These are phyloP conservation scores for Batkoa obscura DNA, from an alignment of 371 early-diverging fungal genomes.

Conservation along the genomic window DNA sequence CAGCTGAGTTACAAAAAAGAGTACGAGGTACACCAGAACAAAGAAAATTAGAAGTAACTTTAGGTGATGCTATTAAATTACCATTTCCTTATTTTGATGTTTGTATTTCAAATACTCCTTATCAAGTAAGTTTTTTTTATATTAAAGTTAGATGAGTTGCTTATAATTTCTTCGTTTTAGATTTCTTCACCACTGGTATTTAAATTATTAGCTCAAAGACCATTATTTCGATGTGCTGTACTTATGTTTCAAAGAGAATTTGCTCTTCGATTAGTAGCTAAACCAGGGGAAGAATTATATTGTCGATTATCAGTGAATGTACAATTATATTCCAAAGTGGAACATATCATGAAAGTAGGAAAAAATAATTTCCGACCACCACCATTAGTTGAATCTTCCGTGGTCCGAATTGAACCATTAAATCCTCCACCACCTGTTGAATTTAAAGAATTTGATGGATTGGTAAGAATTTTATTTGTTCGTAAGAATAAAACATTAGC, in stretches of 20 bases:
- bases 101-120: conserved; percentile 99
- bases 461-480: conserved; percentile 86
- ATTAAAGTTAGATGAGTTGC: background rate
- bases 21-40: conserved; percentile 81
- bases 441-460: conserved; percentile 94
- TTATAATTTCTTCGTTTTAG: conserved; percentile 9
- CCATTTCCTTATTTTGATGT: conserved; percentile 98
- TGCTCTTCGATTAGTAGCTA: conserved; percentile 91
- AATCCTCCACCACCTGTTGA: conserved; percentile 89
- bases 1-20: conserved; percentile 94
- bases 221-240: conserved; percentile 74
- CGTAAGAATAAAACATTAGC: conserved; percentile 94
- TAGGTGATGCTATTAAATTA: conserved; percentile 95
- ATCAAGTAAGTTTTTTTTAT: conserved; percentile 43
- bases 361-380: conserved; percentile 98
- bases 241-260: conserved; percentile 99
- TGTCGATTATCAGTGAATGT: conserved; percentile 93
- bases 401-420: conserved; percentile 88
- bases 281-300: conserved; percentile 86
- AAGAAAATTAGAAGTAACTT: conserved; percentile 82
- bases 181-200: conserved; percentile 93
- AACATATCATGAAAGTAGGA: conserved; percentile 93
- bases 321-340: conserved; percentile 92
- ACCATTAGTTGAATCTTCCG: conserved; percentile 96
- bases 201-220: conserved; percentile 89